Percentiles rank a stretch among this genome's conserved stretches.
These are phyloP conservation scores for Microthyrium microscopicum DNA, from an alignment of 2,329 filamentous ascomycete species.

Conservation along the genomic window DNA sequence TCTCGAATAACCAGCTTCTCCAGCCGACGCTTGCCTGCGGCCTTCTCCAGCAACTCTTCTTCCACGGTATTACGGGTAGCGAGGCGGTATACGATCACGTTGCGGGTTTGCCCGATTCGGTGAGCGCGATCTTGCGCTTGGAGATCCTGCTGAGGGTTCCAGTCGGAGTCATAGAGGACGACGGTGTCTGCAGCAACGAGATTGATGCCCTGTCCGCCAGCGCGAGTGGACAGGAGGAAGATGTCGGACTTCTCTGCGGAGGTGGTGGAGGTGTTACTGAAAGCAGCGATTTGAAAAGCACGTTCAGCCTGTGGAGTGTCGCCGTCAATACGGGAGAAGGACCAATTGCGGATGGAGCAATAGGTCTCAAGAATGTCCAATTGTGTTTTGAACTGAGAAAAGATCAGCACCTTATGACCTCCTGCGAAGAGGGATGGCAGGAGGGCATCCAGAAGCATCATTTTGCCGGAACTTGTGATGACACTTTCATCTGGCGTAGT, in stretches of 20 bases:
- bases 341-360: conserved; percentile 60
- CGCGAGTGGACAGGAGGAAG: conserved; percentile 78
- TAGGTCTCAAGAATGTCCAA: conserved; percentile 85
- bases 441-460: conserved; percentile 80
- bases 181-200: conserved; percentile 83
- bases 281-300: conserved; percentile 31
- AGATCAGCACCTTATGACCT: conserved; percentile 84
- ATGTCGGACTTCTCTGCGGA: conserved; percentile 39
- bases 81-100: conserved; percentile 84
- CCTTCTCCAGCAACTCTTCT: conserved; percentile 68
- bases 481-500: conserved; percentile 55
- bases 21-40: conserved; percentile 77
- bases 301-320: conserved; percentile 53
- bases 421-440: conserved; percentile 56
- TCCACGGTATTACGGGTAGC: conserved; percentile 90
- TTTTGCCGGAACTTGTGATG: conserved; percentile 81
- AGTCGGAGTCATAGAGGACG: conserved; percentile 76
- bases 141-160: conserved; percentile 93
- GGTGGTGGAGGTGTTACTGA: conserved; percentile 22
- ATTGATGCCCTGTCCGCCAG: conserved; percentile 91
- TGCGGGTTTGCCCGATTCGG: conserved; percentile 80
- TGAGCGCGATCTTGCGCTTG: conserved; percentile 94
- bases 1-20: conserved; percentile 96
- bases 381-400: conserved; percentile 91
- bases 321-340: conserved; percentile 80